These are phyloP conservation scores for Pseudogymnoascus sp. DNA, from an alignment of 2,329 filamentous ascomycete genomes.

Conservation along the genomic window DNA sequence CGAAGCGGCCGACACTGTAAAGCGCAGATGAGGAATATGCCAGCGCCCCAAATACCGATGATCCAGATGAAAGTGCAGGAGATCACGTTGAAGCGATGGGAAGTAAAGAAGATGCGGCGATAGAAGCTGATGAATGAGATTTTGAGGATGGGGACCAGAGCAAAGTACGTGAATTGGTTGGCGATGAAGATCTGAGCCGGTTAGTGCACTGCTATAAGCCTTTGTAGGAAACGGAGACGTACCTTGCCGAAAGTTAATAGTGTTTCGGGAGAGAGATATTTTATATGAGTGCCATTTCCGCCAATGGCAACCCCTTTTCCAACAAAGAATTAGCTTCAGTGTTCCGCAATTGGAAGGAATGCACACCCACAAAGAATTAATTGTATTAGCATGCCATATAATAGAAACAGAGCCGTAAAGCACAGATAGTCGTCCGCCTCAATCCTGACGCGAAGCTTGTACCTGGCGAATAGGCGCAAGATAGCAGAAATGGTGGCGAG, in stretches of 20 bases:
- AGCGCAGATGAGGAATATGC: constrained; percentile 15
- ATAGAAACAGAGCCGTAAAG: neutral
- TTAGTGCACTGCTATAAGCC: neutral
- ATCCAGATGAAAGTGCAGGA: constrained; percentile 18
- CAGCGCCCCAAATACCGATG: constrained; percentile 13
- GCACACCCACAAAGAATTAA: neutral
- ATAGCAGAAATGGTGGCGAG: neutral
- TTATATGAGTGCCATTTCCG: neutral
- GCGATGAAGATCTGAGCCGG: neutral
- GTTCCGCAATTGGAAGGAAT: neutral
- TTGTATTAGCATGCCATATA: constrained; percentile 1
- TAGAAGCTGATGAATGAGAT: constrained; percentile 3
- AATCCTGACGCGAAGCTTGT: neutral
- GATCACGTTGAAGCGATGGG: constrained; percentile 13
- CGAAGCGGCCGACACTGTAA: constrained; percentile 18
- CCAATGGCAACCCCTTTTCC: neutral
- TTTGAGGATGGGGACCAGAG: neutral
- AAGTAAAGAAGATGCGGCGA: constrained; percentile 1
- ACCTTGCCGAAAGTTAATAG: neutral
- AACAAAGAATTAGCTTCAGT: neutral
- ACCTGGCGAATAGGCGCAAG: neutral
- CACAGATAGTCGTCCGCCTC: constrained; percentile 3
- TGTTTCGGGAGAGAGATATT: neutral
- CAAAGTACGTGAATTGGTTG: constrained; percentile 2
- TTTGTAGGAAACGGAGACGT: neutral